phyloP scores from a whole-genome alignment of 352 stramenopile genomes.

The Phytopythium mirpurense region DNA sequence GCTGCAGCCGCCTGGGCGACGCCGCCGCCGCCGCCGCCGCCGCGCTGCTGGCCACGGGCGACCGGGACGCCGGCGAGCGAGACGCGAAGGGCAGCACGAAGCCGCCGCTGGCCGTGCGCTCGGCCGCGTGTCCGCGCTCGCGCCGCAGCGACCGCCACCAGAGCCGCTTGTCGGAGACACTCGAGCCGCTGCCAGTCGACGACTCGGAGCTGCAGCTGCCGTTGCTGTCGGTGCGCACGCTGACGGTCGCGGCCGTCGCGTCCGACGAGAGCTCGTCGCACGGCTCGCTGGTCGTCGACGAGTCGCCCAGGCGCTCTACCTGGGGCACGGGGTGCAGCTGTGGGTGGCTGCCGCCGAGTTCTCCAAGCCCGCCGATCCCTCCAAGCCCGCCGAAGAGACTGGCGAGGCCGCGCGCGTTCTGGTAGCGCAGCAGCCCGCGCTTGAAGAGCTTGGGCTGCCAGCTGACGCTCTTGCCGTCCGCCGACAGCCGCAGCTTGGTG shows the following conservation, averaged over 20 bases:
- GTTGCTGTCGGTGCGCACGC: slow-evolving; percentile 21
- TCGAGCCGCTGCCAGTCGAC: slow-evolving; percentile 5
- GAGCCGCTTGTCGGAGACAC: slow-evolving; percentile 66
- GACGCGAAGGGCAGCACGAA: slow-evolving; percentile 46
- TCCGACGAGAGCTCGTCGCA: slow-evolving; percentile 4
- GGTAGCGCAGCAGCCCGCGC: slow-evolving; percentile 57
- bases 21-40: background rate
- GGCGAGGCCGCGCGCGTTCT: slow-evolving; percentile 63
- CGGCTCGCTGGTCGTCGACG: background rate
- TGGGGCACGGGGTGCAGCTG: slow-evolving; percentile 31
- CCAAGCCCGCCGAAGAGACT: slow-evolving; percentile 56
- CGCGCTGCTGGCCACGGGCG: background rate
- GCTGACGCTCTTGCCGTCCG: slow-evolving; percentile 57
- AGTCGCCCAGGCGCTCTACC: slow-evolving; percentile 17
- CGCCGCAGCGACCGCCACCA: slow-evolving; percentile 72
- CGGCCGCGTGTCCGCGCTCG: slow-evolving; percentile 42
- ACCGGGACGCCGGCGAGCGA: slow-evolving; percentile 31
- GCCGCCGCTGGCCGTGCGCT: slow-evolving; percentile 58
- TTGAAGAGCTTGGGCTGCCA: slow-evolving; percentile 82
- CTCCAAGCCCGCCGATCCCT: slow-evolving; percentile 41
- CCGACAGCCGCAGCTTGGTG: slow-evolving; percentile 69
- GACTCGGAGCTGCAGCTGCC: slow-evolving; percentile 7
- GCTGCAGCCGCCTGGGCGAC: slow-evolving; percentile 8
- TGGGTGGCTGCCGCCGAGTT: slow-evolving; percentile 32
- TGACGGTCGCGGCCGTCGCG: slow-evolving; percentile 11